Evolutionary conservation across 805 yeast genomes (phyloP).

Genomic region (Komagataella ulmi): DNA sequence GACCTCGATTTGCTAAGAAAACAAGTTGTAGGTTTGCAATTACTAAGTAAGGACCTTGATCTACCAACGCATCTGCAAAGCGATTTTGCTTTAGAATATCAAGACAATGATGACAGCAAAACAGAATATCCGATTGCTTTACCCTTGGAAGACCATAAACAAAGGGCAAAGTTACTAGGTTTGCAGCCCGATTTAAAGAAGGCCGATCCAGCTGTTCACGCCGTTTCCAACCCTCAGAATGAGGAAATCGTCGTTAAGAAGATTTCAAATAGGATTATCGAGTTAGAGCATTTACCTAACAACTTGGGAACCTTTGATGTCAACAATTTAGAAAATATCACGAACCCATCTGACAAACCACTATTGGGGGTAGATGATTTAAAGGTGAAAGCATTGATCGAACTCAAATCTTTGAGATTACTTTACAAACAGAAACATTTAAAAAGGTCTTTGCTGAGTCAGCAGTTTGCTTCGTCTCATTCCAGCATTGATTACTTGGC

Average conservation of each 20-base stretch:
- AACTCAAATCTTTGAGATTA: slow-evolving; percentile 52
- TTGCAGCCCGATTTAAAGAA: slow-evolving; percentile 14
- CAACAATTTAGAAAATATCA: slow-evolving; percentile 14
- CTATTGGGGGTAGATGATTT: slow-evolving; percentile 36
- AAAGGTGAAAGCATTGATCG: slow-evolving; percentile 56
- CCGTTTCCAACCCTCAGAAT: slow-evolving; percentile 34
- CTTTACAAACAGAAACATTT: slow-evolving; percentile 59
- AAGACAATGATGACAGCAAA: neutral
- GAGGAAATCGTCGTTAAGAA: slow-evolving; percentile 43
- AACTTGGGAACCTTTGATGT: slow-evolving; percentile 51
- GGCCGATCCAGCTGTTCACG: slow-evolving; percentile 21
- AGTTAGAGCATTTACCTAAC: slow-evolving; percentile 55
- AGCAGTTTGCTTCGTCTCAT: slow-evolving; percentile 42
- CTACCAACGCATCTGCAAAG: slow-evolving; percentile 40
- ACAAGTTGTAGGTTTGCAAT: slow-evolving; percentile 52
- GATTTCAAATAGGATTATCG: slow-evolving; percentile 42
- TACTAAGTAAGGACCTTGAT: slow-evolving; percentile 52
- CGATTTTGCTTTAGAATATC: slow-evolving; percentile 15
- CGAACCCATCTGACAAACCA: slow-evolving; percentile 28
- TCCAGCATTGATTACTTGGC: slow-evolving; percentile 36
- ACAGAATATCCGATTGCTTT: slow-evolving; percentile 3
- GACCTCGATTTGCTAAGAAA: slow-evolving; percentile 34
- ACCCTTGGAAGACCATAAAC: slow-evolving; percentile 16
- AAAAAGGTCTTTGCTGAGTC: slow-evolving; percentile 44
- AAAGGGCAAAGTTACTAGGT: slow-evolving; percentile 28